These are phyloP conservation scores for Emmonsiellopsis sp. DNA, from an alignment of 2,329 filamentous ascomycete species.

Conservation along the genomic window DNA sequence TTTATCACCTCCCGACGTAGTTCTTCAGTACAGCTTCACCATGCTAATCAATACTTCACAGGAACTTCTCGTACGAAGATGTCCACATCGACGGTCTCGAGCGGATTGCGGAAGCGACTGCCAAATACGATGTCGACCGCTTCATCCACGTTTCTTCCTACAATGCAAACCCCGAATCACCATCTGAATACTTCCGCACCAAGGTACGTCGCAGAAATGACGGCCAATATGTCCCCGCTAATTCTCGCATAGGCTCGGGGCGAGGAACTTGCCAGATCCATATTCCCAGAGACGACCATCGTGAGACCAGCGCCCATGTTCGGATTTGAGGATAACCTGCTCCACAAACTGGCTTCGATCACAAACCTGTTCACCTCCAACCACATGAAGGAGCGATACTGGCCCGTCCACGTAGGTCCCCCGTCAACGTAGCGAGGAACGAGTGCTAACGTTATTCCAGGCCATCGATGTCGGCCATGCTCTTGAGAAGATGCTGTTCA, in stretches of 20 bases:
- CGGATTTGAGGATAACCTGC: slow-evolving; percentile 86
- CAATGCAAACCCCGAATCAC: slow-evolving; percentile 71
- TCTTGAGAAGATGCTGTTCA: slow-evolving; percentile 80
- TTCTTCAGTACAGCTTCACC: not conserved
- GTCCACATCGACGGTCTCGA: slow-evolving; percentile 88
- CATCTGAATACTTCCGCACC: slow-evolving; percentile 82
- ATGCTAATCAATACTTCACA: slow-evolving; percentile 24
- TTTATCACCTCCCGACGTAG: slow-evolving; percentile 3
- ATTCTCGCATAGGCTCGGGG: slow-evolving; percentile 52
- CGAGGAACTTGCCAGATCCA: slow-evolving; percentile 73
- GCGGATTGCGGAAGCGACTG: slow-evolving; percentile 85
- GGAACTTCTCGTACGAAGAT: slow-evolving; percentile 88
- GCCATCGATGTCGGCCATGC: slow-evolving; percentile 83
- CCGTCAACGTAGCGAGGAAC: not conserved
- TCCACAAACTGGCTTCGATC: slow-evolving; percentile 72
- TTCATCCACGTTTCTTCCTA: slow-evolving; percentile 96
- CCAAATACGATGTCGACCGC: slow-evolving; percentile 95
- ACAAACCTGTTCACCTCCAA: slow-evolving; percentile 84
- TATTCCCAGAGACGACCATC: slow-evolving; percentile 95
- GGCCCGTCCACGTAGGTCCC: slow-evolving; percentile 71
- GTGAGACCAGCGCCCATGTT: slow-evolving; percentile 91
- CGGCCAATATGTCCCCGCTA: not conserved
- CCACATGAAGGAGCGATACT: slow-evolving; percentile 83
- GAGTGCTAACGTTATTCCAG: slow-evolving; percentile 32
- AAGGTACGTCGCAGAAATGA: slow-evolving; percentile 52